phyloP scores from a whole-genome alignment of 805 yeast species.

The Candida andamanensis region DNA sequence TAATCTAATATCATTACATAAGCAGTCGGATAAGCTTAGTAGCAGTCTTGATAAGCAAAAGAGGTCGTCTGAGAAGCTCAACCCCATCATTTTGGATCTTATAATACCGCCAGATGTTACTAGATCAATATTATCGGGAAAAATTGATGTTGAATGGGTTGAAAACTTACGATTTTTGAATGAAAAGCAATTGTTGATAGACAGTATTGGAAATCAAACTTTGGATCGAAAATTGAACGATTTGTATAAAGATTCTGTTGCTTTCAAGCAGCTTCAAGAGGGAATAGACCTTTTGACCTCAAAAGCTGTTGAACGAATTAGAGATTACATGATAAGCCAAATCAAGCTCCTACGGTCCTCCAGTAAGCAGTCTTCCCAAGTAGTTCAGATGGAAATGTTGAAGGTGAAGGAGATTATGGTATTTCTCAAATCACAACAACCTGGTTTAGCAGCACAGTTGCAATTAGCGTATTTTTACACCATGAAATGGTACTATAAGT shows the following conservation, averaged over 20 bases:
- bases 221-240: constrained; percentile 6
- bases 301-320: constrained; percentile 69
- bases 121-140: constrained; percentile 51
- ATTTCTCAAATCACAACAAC: constrained; percentile 52
- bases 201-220: constrained; percentile 9
- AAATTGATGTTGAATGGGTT: constrained; percentile 57
- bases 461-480: constrained; percentile 79
- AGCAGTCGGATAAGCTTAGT: constrained; percentile 28
- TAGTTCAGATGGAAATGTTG: constrained; percentile 62
- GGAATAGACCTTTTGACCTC: constrained; percentile 48
- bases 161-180: constrained; percentile 55
- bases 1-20: constrained; percentile 27
- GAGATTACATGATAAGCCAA: constrained; percentile 60
- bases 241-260: constrained; percentile 12
- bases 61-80: constrained; percentile 39
- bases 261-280: constrained; percentile 25
- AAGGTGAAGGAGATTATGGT: constrained; percentile 56
- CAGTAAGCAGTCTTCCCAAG: constrained; percentile 59
- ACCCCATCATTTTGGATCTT: constrained; percentile 73
- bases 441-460: constrained; percentile 64
- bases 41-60: constrained; percentile 23
- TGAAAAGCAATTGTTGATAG: constrained; percentile 56
- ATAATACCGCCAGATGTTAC: constrained; percentile 72
- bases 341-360: constrained; percentile 61
- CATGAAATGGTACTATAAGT: constrained; percentile 88